Evolutionary conservation across 2,329 filamentous ascomycete genomes (phyloP).

Genomic region (Drechslera avenae): DNA sequence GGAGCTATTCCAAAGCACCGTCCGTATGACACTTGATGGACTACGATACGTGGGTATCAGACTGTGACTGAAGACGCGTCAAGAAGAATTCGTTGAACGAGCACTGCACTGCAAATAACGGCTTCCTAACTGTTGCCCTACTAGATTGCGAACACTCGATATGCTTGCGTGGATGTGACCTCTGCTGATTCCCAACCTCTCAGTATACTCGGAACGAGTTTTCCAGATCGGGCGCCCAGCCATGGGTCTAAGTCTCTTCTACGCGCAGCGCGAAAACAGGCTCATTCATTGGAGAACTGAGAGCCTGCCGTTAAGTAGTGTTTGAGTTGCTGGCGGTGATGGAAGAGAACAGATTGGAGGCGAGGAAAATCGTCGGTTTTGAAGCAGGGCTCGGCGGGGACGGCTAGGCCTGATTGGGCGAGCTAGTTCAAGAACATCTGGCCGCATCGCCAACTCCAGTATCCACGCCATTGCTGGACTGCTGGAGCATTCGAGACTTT

Average conservation of each 20-base stretch:
- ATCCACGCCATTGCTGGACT: conserved; percentile 12
- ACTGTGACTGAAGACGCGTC: no score
- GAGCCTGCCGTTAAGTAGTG: conserved; percentile 66
- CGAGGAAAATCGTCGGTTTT: conserved; percentile 43
- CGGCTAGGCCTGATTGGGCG: conserved; percentile 28
- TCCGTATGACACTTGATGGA: no score
- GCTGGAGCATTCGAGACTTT: conserved; percentile 34
- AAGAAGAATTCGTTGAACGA: no score
- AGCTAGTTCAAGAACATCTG: conserved; percentile 23
- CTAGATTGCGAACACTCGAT: neutral
- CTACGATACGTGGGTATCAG: no score
- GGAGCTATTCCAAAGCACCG: no score
- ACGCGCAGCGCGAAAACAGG: conserved; percentile 72
- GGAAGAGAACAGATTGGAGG: conserved; percentile 50
- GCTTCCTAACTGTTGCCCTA: no score
- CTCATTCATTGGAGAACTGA: conserved; percentile 53
- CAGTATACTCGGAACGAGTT: conserved; percentile 65
- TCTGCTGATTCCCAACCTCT: conserved; percentile 74
- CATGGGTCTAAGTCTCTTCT: conserved; percentile 66
- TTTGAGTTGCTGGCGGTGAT: conserved; percentile 61
- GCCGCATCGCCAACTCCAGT: conserved; percentile 14
- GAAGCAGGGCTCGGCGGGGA: conserved; percentile 16
- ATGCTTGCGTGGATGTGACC: conserved; percentile 59
- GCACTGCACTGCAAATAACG: no score
- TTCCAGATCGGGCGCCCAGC: conserved; percentile 75